phyloP scores from a whole-genome alignment of 306 rosid genomes.

The Argentina anserina region DNA sequence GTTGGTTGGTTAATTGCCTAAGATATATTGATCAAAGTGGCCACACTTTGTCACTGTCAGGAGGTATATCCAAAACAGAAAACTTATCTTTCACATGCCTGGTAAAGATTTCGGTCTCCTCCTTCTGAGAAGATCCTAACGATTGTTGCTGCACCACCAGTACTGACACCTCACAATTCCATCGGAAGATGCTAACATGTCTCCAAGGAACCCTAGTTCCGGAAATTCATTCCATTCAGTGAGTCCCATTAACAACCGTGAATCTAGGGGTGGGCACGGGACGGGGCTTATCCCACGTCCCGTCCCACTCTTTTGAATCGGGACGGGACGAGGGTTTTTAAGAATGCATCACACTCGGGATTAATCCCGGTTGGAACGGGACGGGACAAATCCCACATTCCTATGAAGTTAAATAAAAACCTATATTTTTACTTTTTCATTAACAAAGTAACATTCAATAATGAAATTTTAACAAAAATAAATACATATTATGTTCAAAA shows the following conservation, averaged over 20 bases:
- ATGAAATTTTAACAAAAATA: too few relatives aligned
- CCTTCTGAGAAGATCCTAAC: not conserved
- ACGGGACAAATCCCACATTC: too few relatives aligned
- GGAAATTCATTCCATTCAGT: slow-evolving; percentile 57
- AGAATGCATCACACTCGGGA: too few relatives aligned
- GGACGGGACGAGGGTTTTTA: too few relatives aligned
- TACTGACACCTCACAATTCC: slow-evolving; percentile 32
- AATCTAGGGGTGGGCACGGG: too few relatives aligned
- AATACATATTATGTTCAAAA: too few relatives aligned
- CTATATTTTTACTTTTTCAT: too few relatives aligned
- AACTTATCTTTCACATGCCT: not conserved
- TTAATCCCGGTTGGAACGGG: too few relatives aligned
- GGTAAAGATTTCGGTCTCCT: not conserved
- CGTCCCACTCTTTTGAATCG: too few relatives aligned
- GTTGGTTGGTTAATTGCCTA: not conserved
- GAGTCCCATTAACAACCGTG: slow-evolving; percentile 38
- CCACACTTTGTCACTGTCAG: not conserved
- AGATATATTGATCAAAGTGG: not conserved
- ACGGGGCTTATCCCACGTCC: too few relatives aligned
- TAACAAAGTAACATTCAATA: too few relatives aligned
- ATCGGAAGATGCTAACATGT: slow-evolving; percentile 45
- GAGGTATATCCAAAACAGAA: slow-evolving; percentile 10
- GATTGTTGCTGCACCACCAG: slow-evolving; percentile 61
- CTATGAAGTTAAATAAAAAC: too few relatives aligned
- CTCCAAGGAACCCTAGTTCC: slow-evolving; percentile 57